Conservation (phyloP, 257 asterid genomes). For the Forsythia viridissima region DNA sequence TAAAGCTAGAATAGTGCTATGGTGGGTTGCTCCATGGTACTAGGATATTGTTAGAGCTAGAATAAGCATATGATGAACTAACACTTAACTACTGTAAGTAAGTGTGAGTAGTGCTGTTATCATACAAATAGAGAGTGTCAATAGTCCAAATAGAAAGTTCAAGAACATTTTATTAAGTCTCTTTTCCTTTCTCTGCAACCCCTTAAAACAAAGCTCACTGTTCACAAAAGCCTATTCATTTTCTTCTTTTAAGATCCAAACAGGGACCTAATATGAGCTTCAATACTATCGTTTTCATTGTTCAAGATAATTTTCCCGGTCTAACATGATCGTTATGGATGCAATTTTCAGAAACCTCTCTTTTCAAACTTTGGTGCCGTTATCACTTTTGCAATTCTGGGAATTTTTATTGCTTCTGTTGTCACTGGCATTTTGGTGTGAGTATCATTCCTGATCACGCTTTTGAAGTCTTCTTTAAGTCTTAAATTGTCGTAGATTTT, state of each 20-base stretch:
- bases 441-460: slow-evolving; percentile 41
- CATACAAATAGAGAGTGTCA: slow-evolving; percentile 1
- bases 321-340: slow-evolving; percentile 22
- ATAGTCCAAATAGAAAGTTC: neutral
- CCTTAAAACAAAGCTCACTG: slow-evolving; percentile 5
- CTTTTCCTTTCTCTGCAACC: neutral
- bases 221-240: neutral
- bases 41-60: slow-evolving; percentile 12
- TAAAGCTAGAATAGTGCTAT: slow-evolving; percentile 1
- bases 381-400: slow-evolving; percentile 87
- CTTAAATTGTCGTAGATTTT: neutral
- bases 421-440: slow-evolving; percentile 96
- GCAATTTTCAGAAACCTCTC: slow-evolving; percentile 82
- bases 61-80: neutral
- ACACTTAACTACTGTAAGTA: neutral
- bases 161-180: neutral
- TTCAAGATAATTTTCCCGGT: neutral
- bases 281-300: neutral
- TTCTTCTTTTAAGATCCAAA: neutral
- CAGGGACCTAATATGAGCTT: neutral
- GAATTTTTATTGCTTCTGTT: slow-evolving; percentile 87
- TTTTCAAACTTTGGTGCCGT: slow-evolving; percentile 98
- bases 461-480: slow-evolving; percentile 14
- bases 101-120: neutral
- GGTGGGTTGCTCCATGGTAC: slow-evolving; percentile 3